Base-by-base conservation (phyloP, 345 rosid species). In the Clausena lansium region DNA sequence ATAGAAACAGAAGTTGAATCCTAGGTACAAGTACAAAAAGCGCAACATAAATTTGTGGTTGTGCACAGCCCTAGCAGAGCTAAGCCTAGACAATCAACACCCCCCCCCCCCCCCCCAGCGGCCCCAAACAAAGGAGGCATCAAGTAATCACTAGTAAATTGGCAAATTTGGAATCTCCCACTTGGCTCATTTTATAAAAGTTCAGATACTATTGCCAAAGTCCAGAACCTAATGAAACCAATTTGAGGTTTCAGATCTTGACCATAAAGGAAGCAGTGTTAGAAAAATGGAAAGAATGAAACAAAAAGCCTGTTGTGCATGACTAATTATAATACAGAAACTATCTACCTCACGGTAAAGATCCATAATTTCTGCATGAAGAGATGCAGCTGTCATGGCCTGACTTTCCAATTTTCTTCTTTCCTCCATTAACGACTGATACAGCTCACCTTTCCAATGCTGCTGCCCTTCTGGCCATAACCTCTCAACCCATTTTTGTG, bases 381-480 rank as follows among this genome's bases (percentile, higher is more conserved):
- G 80, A 62, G 87, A 88, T 78, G 88, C 84, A 76, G 91, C 84
- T 83, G 78, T 83, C 55, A 71, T 81, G 41, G 88, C 89, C 85
- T 91, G 93, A 76, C 84, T 87, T 76, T 92, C 90, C 75, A 95
- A 81, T 77, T 80, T 86, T 84, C 79, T 86, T 76, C 92, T 93
- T 81, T 95, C 99, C 83, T 89, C 91, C 85, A 82, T 69, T 54
- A 95, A 89, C 8, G 98, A 92, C 75, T 87, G 89, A 83, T 91
- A 92, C 19, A 93, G 75, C 32, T 84, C 77, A 61, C 95, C 94
- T 83, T 84, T 89, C 41, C 90, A 81, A 82, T 90, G 92, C 70
- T 82, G 82, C 78, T 91, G 92, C 81, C 81, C 85, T 79, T 93
- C 98, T 65, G 99, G 95, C 52, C 66, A 89, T 79, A 95, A 81